These are phyloP conservation scores for Tuber brumale DNA, from an alignment of 495 filamentous ascomycete genomes.

Conservation along the genomic window DNA sequence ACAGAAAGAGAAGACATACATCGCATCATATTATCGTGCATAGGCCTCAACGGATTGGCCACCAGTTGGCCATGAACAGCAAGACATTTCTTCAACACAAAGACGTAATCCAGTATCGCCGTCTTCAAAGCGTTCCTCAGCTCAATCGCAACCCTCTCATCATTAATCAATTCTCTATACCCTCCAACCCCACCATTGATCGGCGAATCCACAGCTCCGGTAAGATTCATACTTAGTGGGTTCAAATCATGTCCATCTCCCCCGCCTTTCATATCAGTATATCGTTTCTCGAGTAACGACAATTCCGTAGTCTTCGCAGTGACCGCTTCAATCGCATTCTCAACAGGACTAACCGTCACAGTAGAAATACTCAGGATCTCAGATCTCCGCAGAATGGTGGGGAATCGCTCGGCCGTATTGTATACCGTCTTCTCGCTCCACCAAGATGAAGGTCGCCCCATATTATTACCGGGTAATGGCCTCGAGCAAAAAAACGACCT, in stretches of 20 bases:
- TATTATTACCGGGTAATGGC: slow-evolving; percentile 23
- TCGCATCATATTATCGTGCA: slow-evolving; percentile 37
- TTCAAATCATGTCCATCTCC: slow-evolving; percentile 58
- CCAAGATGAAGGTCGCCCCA: slow-evolving; percentile 47
- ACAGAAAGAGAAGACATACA: slow-evolving; percentile 14
- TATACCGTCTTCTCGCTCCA: slow-evolving; percentile 83
- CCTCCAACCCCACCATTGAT: slow-evolving; percentile 42
- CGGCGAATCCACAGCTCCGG: slow-evolving; percentile 42
- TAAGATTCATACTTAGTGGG: slow-evolving; percentile 55
- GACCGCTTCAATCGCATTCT: slow-evolving; percentile 87
- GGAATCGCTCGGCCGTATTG: slow-evolving; percentile 77
- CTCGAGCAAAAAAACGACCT: slow-evolving; percentile 31
- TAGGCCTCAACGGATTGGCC: slow-evolving; percentile 17
- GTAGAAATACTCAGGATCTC: slow-evolving; percentile 70
- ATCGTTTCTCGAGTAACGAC: slow-evolving; percentile 61
- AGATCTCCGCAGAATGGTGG: slow-evolving; percentile 80
- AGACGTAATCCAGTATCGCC: slow-evolving; percentile 81
- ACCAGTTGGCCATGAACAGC: slow-evolving; percentile 47
- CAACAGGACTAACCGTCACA: slow-evolving; percentile 61
- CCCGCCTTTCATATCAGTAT: slow-evolving; percentile 65
- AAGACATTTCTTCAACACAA: slow-evolving; percentile 76
- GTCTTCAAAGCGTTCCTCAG: slow-evolving; percentile 78
- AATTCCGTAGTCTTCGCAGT: slow-evolving; percentile 85
- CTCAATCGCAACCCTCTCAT: slow-evolving; percentile 50
- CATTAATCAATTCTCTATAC: slow-evolving; percentile 40